Percentiles rank a stretch among this genome's conserved stretches.
Evolutionary conservation across 2,329 filamentous ascomycete genomes (phyloP).

Genomic region (Elsinoe perseae): DNA sequence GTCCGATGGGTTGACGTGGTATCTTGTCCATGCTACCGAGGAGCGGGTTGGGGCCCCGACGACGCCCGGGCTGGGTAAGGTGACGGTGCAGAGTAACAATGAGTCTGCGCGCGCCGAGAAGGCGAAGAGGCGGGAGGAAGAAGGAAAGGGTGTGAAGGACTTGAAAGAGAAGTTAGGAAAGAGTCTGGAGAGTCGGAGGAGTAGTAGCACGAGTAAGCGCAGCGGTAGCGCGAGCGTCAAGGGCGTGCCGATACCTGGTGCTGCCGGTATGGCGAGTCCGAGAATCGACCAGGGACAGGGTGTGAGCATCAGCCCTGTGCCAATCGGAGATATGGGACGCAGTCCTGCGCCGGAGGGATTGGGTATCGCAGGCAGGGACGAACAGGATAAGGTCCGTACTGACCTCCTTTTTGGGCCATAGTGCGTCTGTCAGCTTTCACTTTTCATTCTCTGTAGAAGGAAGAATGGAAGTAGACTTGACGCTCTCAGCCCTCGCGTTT

Average conservation of each 20-base stretch:
- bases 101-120: slow-evolving; percentile 5
- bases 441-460: background rate
- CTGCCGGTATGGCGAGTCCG: slow-evolving; percentile 42
- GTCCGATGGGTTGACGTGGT: slow-evolving; percentile 91
- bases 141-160: slow-evolving; percentile 41
- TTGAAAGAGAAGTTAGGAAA: slow-evolving; percentile 49
- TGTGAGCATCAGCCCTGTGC: slow-evolving; percentile 1
- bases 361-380: slow-evolving; percentile 17
- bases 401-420: slow-evolving; percentile 39
- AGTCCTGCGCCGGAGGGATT: background rate
- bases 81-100: slow-evolving; percentile 55
- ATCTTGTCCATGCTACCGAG: slow-evolving; percentile 85
- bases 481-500: background rate
- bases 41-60: slow-evolving; percentile 77
- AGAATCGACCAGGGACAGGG: slow-evolving; percentile 54
- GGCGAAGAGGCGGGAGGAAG: slow-evolving; percentile 47
- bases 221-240: slow-evolving; percentile 42
- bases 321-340: background rate
- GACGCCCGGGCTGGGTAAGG: slow-evolving; percentile 87
- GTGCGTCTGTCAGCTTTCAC: slow-evolving; percentile 1
- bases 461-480: background rate
- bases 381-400: slow-evolving; percentile 37
- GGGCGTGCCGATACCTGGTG: slow-evolving; percentile 13
- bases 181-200: slow-evolving; percentile 83
- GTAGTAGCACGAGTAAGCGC: slow-evolving; percentile 78